Base-by-base conservation (phyloP, 768 basidiomycete genomes). In the Omphalotus guepiniiformis region DNA sequence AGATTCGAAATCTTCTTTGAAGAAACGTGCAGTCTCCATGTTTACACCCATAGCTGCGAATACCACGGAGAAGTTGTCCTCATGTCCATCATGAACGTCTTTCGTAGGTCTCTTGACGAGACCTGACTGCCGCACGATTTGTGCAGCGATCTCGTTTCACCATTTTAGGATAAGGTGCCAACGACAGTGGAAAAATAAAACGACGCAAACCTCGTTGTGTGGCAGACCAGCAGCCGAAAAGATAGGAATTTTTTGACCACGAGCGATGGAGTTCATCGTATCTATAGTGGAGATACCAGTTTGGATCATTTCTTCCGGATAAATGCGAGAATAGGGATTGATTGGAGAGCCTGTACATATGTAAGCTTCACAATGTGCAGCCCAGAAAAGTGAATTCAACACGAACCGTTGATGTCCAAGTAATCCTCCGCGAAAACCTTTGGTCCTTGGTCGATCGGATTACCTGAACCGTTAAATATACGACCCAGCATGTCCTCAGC, bases 31-130 rank as follows among this genome's bases (percentile, higher is more conserved):
- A 5, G 96, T 98, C 69, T 99, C 96, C 93, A 96, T 96, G 74
- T 99, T 99, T 50, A 95, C 96, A 79, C 96, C 96, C 96, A 99
- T 98, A 32, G 96, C 96, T 48, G 94, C 96, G 64, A 98, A 99
- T 39, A 98, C 96, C 61, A 99, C 94, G 39, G 93, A 95, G 79
- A 99, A 99, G 70, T 99, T 99, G 73, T 99, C 95, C 75, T 96
- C 95, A 69, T 98, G 95, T 47, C 93, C 95, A 62, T 99, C 96
- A 61, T 94, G 94, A 13, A 95, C 93, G 59, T 90, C 93, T 69
- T 98, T 98, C 39, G 90, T 93, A 6, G 96, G 95, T 38, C 93
- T 78, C 70, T 93, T 93, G 61, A 99, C 96, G 50, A 99, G 74
- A 53, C 95, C 96, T 28, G 96, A 91, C 74, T 99, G 96, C 64